Percentiles rank a stretch among this genome's conserved stretches.
Evolutionary conservation across 305 asterid species (phyloP).

Genomic region (Solanum hybrid): DNA sequence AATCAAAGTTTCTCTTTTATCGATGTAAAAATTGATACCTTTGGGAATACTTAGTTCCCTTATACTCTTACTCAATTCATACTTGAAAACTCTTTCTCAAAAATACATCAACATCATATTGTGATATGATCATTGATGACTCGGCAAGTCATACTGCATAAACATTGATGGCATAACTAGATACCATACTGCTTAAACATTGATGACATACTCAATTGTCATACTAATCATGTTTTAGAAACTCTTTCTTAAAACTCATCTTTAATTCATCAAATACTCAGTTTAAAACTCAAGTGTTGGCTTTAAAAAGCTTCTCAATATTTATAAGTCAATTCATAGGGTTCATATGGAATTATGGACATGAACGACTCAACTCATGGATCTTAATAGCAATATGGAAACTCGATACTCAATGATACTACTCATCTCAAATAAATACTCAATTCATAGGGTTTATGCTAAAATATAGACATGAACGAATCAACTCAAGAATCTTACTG

Average conservation of each 20-base stretch:
- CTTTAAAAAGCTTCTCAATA: no score
- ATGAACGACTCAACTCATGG: background rate
- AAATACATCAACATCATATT: background rate
- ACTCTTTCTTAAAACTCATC: background rate
- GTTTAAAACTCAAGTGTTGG: background rate
- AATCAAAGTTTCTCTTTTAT: background rate
- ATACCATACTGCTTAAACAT: background rate
- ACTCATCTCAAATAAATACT: background rate
- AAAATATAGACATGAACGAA: background rate
- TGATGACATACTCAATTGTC: background rate
- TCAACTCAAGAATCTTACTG: background rate
- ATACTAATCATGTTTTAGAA: background rate
- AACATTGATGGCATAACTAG: background rate
- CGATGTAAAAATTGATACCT: background rate
- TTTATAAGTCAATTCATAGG: background rate
- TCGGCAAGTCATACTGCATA: background rate
- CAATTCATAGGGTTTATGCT: background rate
- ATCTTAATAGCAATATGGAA: background rate
- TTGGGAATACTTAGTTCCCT: background rate
- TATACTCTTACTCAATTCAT: background rate
- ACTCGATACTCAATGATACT: background rate
- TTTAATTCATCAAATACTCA: background rate
- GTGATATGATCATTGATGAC: background rate
- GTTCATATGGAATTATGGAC: background rate
- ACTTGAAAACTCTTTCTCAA: background rate